Percentiles rank a stretch among this genome's conserved stretches.
These are phyloP conservation scores for Phylloporus sp. DNA, from an alignment of 768 basidiomycete species.

Conservation along the genomic window DNA sequence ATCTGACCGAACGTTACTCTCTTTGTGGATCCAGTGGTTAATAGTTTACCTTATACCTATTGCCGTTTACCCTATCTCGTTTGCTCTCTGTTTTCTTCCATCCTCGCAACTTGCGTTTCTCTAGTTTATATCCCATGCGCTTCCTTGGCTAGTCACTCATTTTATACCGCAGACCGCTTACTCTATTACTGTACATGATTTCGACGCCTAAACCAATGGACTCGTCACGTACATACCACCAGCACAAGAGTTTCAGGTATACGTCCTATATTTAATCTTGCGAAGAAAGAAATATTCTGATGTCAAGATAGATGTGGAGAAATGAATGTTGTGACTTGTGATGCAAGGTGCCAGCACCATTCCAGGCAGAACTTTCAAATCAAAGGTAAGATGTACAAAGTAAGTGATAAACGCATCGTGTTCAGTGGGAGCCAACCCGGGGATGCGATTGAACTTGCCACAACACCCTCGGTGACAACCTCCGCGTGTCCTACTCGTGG, in stretches of 20 bases:
- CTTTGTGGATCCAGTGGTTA: constrained; percentile 1
- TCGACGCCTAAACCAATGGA: background rate
- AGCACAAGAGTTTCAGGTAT: background rate
- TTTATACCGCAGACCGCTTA: constrained; percentile 13
- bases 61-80: constrained; percentile 1
- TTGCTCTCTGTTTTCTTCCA: background rate
- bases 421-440: background rate
- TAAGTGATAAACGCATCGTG: background rate
- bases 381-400: background rate
- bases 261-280: background rate
- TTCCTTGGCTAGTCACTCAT: background rate
- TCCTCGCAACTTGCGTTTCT: background rate
- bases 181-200: constrained; percentile 14
- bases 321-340: background rate
- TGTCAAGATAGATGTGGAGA: background rate
- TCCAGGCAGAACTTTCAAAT: background rate
- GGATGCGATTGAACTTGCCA: too few species aligned
- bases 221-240: constrained; percentile 6
- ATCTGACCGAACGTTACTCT: background rate
- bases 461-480: background rate
- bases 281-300: background rate
- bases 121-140: constrained; percentile 2
- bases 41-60: constrained; percentile 14
- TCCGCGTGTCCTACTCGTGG: background rate
- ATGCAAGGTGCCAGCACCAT: background rate